Percentiles rank a stretch among this genome's conserved stretches.
phyloP scores from a whole-genome alignment of 495 filamentous ascomycete species.

The Aspergillus taichungensis region DNA sequence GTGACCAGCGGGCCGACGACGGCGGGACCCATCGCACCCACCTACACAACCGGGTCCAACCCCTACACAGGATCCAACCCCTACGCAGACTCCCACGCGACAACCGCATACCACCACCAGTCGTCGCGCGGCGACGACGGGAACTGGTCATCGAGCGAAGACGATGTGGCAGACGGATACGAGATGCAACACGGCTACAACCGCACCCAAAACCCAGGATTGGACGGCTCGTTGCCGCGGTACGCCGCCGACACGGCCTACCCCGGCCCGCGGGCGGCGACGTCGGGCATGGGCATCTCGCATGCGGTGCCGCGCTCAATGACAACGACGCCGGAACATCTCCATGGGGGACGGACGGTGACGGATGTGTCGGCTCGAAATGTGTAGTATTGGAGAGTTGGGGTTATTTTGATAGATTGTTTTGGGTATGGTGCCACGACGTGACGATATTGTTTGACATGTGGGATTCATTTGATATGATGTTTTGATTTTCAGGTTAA shows the following conservation, averaged over 20 bases:
- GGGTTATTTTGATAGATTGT: neutral
- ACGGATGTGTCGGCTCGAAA: slow-evolving; percentile 13
- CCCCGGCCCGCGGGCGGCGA: slow-evolving; percentile 14
- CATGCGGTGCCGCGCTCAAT: slow-evolving; percentile 4
- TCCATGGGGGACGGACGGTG: slow-evolving; percentile 14
- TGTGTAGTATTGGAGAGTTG: slow-evolving; percentile 5
- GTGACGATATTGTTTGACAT: slow-evolving; percentile 2
- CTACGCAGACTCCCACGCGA: slow-evolving; percentile 13
- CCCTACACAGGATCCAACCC: neutral
- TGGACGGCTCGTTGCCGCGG: slow-evolving; percentile 12
- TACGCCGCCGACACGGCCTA: slow-evolving; percentile 30
- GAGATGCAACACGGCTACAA: slow-evolving; percentile 36
- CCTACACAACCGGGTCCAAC: slow-evolving; percentile 7
- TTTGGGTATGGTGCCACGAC: slow-evolving; percentile 1
- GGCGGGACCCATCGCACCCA: neutral
- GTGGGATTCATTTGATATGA: neutral
- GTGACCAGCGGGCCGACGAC: neutral
- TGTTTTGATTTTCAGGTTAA: neutral
- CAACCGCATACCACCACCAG: slow-evolving; percentile 21
- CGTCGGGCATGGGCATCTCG: neutral
- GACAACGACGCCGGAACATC: slow-evolving; percentile 1
- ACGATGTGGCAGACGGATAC: slow-evolving; percentile 28
- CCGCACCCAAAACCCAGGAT: slow-evolving; percentile 16
- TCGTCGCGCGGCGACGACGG: slow-evolving; percentile 26
- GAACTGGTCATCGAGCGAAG: slow-evolving; percentile 36